phyloP scores from a whole-genome alignment of 2,329 filamentous ascomycete genomes.

The Fusarium continuum region DNA sequence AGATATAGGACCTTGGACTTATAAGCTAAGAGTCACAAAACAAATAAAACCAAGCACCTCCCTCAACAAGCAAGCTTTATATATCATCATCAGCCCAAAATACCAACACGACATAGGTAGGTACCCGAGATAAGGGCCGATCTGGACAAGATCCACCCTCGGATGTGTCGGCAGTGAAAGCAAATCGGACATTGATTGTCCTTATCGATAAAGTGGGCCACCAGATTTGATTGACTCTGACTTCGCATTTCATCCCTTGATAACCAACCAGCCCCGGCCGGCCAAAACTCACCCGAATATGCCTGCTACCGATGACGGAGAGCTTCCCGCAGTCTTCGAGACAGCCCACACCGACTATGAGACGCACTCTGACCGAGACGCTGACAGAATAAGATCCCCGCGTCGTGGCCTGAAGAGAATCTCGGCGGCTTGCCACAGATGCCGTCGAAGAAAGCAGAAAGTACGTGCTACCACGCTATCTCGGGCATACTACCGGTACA shows the following conservation, averaged over 20 bases:
- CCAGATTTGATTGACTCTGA: not conserved
- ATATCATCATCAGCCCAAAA: too few species aligned
- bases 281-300: not conserved
- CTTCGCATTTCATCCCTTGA: conserved; percentile 3
- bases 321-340: conserved; percentile 20
- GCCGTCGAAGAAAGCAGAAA: conserved; percentile 38
- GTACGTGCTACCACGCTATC: conserved; percentile 1
- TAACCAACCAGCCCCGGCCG: not conserved
- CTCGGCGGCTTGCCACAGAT: conserved; percentile 36
- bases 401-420: conserved; percentile 34
- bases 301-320: conserved; percentile 21
- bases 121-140: conserved; percentile 1
- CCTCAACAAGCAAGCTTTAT: too few species aligned
- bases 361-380: conserved; percentile 16
- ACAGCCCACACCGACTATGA: conserved; percentile 8
- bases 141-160: not conserved
- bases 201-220: conserved; percentile 16
- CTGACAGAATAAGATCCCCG: conserved; percentile 8
- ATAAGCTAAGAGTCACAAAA: too few species aligned
- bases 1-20: too few species aligned
- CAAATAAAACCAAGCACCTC: too few species aligned
- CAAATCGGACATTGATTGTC: conserved; percentile 8
- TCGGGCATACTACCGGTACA: not conserved
- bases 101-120: not conserved
- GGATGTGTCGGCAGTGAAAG: conserved; percentile 10